A percentile compares a stretch with the other conserved stretches of the same genome.
Evolutionary conservation across 371 early-diverging fungal species (phyloP).

Genomic region (Batkoa obscura): DNA sequence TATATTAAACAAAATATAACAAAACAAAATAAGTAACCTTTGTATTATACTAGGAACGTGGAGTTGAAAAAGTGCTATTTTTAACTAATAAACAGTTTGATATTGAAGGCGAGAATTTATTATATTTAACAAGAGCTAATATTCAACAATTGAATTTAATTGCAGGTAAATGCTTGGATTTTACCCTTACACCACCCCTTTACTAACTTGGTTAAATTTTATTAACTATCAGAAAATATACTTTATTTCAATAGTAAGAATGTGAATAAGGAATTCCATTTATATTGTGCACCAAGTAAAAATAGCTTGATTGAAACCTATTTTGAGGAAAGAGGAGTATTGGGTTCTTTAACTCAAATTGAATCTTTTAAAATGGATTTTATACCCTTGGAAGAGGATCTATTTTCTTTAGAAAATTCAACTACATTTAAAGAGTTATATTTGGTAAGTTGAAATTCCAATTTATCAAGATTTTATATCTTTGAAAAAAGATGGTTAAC

Average conservation of each 20-base stretch:
- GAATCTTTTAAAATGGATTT: conserved; percentile 78
- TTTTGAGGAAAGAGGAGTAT: conserved; percentile 76
- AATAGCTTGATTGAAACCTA: conserved; percentile 74
- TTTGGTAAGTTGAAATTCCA: conserved; percentile 30
- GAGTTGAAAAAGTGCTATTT: conserved; percentile 80
- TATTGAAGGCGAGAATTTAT: conserved; percentile 44
- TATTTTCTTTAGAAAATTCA: conserved; percentile 74
- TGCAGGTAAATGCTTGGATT: conserved; percentile 36
- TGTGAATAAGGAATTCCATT: conserved; percentile 17
- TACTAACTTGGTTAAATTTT: neutral
- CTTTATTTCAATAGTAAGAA: conserved; percentile 11
- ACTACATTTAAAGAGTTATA: conserved; percentile 63
- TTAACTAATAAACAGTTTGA: conserved; percentile 38
- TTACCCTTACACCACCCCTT: neutral
- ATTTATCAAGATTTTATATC: neutral
- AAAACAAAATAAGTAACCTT: conserved; percentile 16
- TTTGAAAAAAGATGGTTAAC: conserved; percentile 49
- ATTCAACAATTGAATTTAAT: conserved; percentile 57
- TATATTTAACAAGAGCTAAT: conserved; percentile 69
- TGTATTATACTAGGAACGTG: conserved; percentile 52
- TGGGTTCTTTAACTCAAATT: conserved; percentile 44
- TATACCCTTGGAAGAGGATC: conserved; percentile 75
- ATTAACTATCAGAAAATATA: conserved; percentile 16
- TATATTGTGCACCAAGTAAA: conserved; percentile 79
- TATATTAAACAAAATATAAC: no score